Conservation (phyloP, 257 asterid genomes). For the Scutellaria minor region DNA sequence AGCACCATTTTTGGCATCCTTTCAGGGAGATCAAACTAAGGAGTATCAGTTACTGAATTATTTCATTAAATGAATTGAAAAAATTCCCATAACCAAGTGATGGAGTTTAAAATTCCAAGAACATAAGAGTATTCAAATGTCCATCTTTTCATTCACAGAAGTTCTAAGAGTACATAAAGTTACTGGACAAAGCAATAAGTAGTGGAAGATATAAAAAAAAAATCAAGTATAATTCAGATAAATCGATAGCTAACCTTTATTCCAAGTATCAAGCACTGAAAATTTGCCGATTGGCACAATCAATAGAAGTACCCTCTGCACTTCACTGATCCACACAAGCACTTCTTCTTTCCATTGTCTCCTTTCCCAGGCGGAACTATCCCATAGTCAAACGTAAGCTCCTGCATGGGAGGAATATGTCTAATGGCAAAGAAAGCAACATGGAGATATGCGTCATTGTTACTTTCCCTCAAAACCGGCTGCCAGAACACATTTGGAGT, state of each 20-base stretch:
- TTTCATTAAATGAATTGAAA: no score
- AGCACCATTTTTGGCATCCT: background rate
- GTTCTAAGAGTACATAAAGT: background rate
- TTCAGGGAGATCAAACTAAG: background rate
- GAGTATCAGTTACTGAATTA: background rate
- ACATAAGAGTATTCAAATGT: background rate
- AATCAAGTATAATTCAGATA: background rate
- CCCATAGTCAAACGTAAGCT: slow-evolving; percentile 86
- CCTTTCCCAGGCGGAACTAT: slow-evolving; percentile 54
- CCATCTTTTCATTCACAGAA: background rate
- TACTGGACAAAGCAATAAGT: background rate
- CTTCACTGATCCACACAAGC: slow-evolving; percentile 73
- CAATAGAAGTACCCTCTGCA: slow-evolving; percentile 82
- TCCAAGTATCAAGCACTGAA: slow-evolving; percentile 20
- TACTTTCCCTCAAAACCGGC: slow-evolving; percentile 77
- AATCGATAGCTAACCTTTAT: slow-evolving; percentile 34
- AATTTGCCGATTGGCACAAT: slow-evolving; percentile 21
- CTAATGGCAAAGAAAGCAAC: slow-evolving; percentile 79
- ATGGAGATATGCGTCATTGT: slow-evolving; percentile 66
- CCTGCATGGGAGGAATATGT: slow-evolving; percentile 94
- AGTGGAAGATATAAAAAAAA: background rate
- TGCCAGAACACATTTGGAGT: slow-evolving; percentile 84
- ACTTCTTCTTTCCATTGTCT: slow-evolving; percentile 70
- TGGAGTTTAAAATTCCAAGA: no score
- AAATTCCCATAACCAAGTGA: no score